Percentiles rank a stretch among this genome's conserved stretches.
Evolutionary conservation across 441 rosid species (phyloP).

Genomic region (Erysimum pusillum): DNA sequence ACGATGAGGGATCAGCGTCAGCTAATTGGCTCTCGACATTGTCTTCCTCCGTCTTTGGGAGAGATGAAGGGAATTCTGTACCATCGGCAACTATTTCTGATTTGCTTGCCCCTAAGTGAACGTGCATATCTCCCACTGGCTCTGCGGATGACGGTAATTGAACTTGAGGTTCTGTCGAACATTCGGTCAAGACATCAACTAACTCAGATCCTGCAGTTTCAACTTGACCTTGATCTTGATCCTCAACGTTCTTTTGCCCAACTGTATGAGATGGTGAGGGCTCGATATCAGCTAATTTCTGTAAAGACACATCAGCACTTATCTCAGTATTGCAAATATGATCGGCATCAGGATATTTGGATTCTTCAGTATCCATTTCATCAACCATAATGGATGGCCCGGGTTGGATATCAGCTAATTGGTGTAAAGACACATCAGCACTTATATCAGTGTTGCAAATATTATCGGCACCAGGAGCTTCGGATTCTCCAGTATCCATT

Average conservation of each 20-base stretch:
- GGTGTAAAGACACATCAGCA: background rate
- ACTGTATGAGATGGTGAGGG: conserved; percentile 3
- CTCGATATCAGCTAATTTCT: background rate
- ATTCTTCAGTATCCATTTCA: conserved; percentile 14
- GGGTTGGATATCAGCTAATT: background rate
- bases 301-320: background rate
- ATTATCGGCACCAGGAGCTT: conserved; percentile 24
- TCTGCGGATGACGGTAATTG: conserved; percentile 4
- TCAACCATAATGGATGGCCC: background rate
- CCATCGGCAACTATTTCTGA: background rate
- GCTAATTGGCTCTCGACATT: conserved; percentile 9
- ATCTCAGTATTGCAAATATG: background rate
- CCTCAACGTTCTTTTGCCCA: conserved; percentile 13
- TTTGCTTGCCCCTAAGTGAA: background rate
- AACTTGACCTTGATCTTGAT: conserved; percentile 1
- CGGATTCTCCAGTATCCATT: conserved; percentile 9
- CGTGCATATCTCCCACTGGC: background rate
- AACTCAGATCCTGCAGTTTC: conserved; percentile 29
- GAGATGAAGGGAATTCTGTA: conserved; percentile 19
- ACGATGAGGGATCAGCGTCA: background rate
- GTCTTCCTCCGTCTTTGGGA: background rate
- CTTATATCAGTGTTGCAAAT: background rate
- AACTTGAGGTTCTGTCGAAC: conserved; percentile 3
- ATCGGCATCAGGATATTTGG: conserved; percentile 24
- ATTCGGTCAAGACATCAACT: conserved; percentile 16